Evolutionary conservation across 306 rosid species (phyloP).

Genomic region (Arachis stenosperma): DNA sequence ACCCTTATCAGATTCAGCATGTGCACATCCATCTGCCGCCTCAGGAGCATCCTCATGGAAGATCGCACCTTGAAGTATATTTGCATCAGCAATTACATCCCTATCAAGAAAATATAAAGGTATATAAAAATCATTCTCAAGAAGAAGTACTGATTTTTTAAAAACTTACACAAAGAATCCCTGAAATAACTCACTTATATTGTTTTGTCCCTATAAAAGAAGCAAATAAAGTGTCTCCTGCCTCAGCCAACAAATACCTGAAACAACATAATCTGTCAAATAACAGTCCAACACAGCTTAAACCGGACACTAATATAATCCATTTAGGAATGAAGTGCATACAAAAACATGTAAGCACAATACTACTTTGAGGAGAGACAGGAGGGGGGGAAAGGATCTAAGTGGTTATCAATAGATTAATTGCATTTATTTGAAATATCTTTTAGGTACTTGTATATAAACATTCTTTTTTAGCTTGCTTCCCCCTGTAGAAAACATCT

Average conservation of each 20-base stretch:
- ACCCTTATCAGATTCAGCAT: slow-evolving; percentile 46
- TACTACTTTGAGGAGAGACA: slow-evolving; percentile 1
- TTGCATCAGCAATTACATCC: slow-evolving; percentile 93
- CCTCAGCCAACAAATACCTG: slow-evolving; percentile 96
- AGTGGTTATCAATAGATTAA: slow-evolving; percentile 13
- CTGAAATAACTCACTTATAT: slow-evolving; percentile 71
- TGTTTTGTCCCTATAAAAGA: slow-evolving; percentile 95
- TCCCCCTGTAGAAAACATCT: background rate
- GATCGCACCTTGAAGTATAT: slow-evolving; percentile 97
- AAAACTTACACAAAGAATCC: slow-evolving; percentile 28
- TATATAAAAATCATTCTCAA: slow-evolving; percentile 12
- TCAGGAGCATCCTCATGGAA: slow-evolving; percentile 86
- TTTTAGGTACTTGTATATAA: background rate
- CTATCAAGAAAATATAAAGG: slow-evolving; percentile 54
- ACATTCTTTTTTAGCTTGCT: background rate
- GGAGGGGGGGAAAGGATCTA: background rate
- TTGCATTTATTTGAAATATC: slow-evolving; percentile 11
- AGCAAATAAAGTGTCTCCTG: slow-evolving; percentile 97
- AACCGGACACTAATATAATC: slow-evolving; percentile 19
- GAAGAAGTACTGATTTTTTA: slow-evolving; percentile 30
- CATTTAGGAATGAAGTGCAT: background rate
- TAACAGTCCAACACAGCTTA: slow-evolving; percentile 2
- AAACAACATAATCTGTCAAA: slow-evolving; percentile 40
- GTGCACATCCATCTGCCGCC: slow-evolving; percentile 49
- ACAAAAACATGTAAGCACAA: slow-evolving; percentile 22